These are phyloP conservation scores for Penicillium polonicum DNA, from an alignment of 2,329 filamentous ascomycete genomes.

Conservation along the genomic window DNA sequence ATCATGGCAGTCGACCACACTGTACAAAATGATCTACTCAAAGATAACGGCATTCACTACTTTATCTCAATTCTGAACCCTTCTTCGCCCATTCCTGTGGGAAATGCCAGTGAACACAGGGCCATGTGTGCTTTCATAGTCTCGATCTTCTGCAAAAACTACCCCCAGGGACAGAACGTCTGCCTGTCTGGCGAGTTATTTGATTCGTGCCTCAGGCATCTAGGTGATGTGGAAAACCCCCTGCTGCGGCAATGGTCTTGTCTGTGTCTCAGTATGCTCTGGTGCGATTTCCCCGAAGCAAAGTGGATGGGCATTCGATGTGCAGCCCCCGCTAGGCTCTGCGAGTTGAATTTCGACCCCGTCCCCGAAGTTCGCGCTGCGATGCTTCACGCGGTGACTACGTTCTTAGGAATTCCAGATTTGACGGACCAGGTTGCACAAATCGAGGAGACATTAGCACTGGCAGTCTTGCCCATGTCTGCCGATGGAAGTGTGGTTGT, in stretches of 20 bases:
- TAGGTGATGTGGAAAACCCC: constrained; percentile 82
- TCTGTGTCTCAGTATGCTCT: constrained; percentile 90
- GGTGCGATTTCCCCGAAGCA: constrained; percentile 85
- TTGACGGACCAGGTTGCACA: constrained; percentile 86
- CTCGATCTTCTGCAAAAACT: constrained; percentile 94
- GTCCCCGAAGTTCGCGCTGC: constrained; percentile 91
- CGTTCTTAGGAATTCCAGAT: constrained; percentile 90
- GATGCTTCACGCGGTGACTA: constrained; percentile 89
- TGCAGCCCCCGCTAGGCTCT: constrained; percentile 77
- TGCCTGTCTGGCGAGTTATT: constrained; percentile 90
- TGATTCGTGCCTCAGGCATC: constrained; percentile 77
- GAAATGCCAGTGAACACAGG: constrained; percentile 89
- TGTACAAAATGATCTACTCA: constrained; percentile 89
- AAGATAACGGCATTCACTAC: constrained; percentile 96
- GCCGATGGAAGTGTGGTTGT: constrained; percentile 94
- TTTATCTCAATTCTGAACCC: constrained; percentile 92
- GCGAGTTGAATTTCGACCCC: constrained; percentile 76
- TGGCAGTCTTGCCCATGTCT: constrained; percentile 85
- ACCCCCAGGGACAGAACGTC: constrained; percentile 85
- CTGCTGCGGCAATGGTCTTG: constrained; percentile 93
- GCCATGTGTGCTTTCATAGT: constrained; percentile 99
- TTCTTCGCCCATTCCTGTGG: constrained; percentile 75
- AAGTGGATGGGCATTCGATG: constrained; percentile 95
- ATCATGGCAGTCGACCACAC: constrained; percentile 92
- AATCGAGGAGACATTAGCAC: constrained; percentile 86